Conservation (phyloP, 306 rosid genomes). For the Prunus fruticosa region DNA sequence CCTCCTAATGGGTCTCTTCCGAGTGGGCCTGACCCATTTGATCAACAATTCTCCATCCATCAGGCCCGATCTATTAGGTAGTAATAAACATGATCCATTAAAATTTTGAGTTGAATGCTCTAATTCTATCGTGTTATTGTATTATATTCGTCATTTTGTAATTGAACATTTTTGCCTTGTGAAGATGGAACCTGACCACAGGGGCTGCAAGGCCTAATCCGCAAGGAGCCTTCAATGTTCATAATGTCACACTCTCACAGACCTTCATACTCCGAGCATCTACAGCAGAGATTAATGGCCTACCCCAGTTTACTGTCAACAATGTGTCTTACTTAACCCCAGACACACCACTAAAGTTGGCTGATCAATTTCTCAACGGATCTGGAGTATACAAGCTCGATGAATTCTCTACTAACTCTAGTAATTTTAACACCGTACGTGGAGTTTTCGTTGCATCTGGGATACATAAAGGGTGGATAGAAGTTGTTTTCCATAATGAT, state of each 20-base stretch:
- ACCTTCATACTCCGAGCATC: slow-evolving; percentile 49
- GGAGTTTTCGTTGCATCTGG: slow-evolving; percentile 60
- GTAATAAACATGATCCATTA: neutral
- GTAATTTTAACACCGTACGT: slow-evolving; percentile 19
- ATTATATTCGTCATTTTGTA: neutral
- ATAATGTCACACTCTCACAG: slow-evolving; percentile 56
- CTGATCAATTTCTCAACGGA: slow-evolving; percentile 49
- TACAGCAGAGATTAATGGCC: slow-evolving; percentile 23
- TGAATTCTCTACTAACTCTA: slow-evolving; percentile 32
- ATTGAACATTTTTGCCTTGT: neutral
- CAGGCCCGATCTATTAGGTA: slow-evolving; percentile 61
- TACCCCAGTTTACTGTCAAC: slow-evolving; percentile 45
- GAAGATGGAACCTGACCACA: slow-evolving; percentile 72
- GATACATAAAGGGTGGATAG: slow-evolving; percentile 50
- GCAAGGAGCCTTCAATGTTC: slow-evolving; percentile 60
- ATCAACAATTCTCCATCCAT: slow-evolving; percentile 41
- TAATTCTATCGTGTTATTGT: neutral
- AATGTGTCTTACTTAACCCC: slow-evolving; percentile 61
- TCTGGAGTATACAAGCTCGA: slow-evolving; percentile 48
- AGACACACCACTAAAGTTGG: slow-evolving; percentile 62
- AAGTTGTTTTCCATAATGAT: slow-evolving; percentile 49
- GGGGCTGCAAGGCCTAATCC: slow-evolving; percentile 89
- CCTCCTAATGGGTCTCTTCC: slow-evolving; percentile 50
- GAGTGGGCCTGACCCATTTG: slow-evolving; percentile 54
- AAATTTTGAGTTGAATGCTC: neutral